A percentile compares a stretch with the other conserved stretches of the same genome.
These are phyloP conservation scores for Daedaleopsis sinensis DNA, from an alignment of 768 basidiomycete species.

Conservation along the genomic window DNA sequence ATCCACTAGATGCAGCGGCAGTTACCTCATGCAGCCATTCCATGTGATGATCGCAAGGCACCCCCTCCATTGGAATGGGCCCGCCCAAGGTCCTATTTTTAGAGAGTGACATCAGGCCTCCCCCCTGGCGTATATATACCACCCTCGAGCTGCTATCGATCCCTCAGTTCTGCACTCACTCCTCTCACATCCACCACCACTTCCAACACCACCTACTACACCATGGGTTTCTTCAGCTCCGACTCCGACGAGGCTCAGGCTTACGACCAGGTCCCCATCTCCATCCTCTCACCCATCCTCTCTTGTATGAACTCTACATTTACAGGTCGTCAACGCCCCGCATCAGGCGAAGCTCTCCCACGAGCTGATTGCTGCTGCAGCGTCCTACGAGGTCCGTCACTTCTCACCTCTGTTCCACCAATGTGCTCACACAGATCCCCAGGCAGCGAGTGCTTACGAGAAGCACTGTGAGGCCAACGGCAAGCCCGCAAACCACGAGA, in stretches of 20 bases:
- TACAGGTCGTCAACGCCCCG: constrained; percentile 48
- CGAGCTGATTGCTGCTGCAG: constrained; percentile 69
- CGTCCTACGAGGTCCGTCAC: constrained; percentile 56
- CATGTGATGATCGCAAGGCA: constrained; percentile 17
- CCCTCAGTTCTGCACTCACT: constrained; percentile 21
- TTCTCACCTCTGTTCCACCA: background rate
- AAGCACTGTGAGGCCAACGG: constrained; percentile 54
- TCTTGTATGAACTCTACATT: background rate
- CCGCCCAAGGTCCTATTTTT: constrained; percentile 10
- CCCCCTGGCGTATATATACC: constrained; percentile 20
- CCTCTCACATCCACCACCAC: constrained; percentile 20
- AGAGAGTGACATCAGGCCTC: constrained; percentile 18
- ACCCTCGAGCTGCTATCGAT: constrained; percentile 1
- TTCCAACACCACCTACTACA: constrained; percentile 20
- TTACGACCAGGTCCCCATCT: constrained; percentile 40
- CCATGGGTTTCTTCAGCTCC: constrained; percentile 47
- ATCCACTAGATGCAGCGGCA: constrained; percentile 4
- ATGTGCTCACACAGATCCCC: background rate
- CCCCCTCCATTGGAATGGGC: constrained; percentile 1
- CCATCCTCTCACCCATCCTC: background rate
- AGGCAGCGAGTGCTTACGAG: constrained; percentile 70
- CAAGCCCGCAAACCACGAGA: constrained; percentile 48
- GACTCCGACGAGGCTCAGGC: constrained; percentile 46
- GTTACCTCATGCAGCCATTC: constrained; percentile 4
- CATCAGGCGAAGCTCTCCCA: constrained; percentile 66